These are phyloP conservation scores for Sicyos edulis DNA, from an alignment of 306 rosid species.

Conservation along the genomic window DNA sequence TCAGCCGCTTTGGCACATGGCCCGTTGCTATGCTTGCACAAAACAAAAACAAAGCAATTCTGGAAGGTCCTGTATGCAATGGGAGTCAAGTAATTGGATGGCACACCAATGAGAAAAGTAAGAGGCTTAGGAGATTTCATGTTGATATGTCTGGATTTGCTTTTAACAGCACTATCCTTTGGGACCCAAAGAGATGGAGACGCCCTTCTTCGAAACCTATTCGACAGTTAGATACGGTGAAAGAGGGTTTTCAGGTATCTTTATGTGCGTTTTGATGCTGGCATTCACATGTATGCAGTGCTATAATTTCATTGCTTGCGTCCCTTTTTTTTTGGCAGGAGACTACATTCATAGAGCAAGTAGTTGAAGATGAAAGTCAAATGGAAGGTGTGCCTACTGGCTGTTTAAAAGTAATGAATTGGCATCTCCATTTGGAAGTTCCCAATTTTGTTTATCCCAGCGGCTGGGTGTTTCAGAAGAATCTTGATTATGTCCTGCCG, in stretches of 20 bases:
- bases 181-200: constrained; percentile 91
- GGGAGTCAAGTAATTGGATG: constrained; percentile 89
- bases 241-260: constrained; percentile 93
- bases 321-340: constrained; percentile 42
- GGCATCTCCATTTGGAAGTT: constrained; percentile 89
- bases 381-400: constrained; percentile 72
- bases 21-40: constrained; percentile 96
- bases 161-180: constrained; percentile 87
- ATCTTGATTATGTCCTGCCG: constrained; percentile 60
- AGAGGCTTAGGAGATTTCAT: constrained; percentile 85
- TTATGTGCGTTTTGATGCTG: constrained; percentile 2
- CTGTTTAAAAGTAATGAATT: constrained; percentile 73
- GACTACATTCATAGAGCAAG: constrained; percentile 81
- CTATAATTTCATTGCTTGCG: constrained; percentile 22
- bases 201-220: constrained; percentile 60
- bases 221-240: constrained; percentile 76
- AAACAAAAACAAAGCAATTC: constrained; percentile 87
- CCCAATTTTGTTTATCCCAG: constrained; percentile 51
- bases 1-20: constrained; percentile 91
- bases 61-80: constrained; percentile 96
- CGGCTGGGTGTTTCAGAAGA: constrained; percentile 79
- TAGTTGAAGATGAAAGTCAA: constrained; percentile 86
- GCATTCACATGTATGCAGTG: constrained; percentile 4
- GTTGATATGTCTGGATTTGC: constrained; percentile 99
- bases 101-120: constrained; percentile 94